Conservation (phyloP, 2,329 filamentous ascomycete genomes). For the Cordyceps farinosa region DNA sequence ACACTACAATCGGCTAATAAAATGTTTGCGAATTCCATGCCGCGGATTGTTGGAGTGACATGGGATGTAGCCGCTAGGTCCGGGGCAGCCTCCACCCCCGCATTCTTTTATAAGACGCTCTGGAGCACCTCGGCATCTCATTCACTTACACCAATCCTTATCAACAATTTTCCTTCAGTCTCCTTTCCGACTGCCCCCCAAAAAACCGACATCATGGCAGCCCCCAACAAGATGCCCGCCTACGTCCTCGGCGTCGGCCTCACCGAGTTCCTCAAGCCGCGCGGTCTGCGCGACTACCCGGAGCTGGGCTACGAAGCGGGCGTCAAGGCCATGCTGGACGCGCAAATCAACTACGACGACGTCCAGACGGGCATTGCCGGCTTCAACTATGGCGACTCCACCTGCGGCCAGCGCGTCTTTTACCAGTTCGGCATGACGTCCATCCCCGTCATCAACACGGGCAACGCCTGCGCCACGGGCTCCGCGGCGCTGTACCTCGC, state of each 20-base stretch:
- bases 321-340: conserved; percentile 81
- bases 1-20: not conserved
- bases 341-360: conserved; percentile 93
- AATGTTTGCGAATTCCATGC: not conserved
- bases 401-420: conserved; percentile 92
- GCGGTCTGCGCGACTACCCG: conserved; percentile 89
- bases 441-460: conserved; percentile 96
- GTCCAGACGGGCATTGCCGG: conserved; percentile 92
- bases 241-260: conserved; percentile 97
- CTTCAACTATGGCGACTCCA: conserved; percentile 95
- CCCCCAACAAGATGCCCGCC: conserved; percentile 29
- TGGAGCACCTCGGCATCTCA: conserved; percentile 9
- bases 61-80: not conserved
- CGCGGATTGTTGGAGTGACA: not conserved
- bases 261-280: conserved; percentile 98
- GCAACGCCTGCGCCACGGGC: conserved; percentile 97
- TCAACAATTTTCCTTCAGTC: not conserved
- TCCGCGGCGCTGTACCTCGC: conserved; percentile 85
- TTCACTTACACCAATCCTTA: not conserved
- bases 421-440: conserved; percentile 98
- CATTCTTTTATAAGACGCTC: not conserved
- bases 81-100: conserved; percentile 6
- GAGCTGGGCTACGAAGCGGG: conserved; percentile 92
- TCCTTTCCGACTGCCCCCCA: too few relatives aligned
- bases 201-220: not conserved